Evolutionary conservation across 495 filamentous ascomycete genomes (phyloP).

Genomic region (Neurospora sp.): DNA sequence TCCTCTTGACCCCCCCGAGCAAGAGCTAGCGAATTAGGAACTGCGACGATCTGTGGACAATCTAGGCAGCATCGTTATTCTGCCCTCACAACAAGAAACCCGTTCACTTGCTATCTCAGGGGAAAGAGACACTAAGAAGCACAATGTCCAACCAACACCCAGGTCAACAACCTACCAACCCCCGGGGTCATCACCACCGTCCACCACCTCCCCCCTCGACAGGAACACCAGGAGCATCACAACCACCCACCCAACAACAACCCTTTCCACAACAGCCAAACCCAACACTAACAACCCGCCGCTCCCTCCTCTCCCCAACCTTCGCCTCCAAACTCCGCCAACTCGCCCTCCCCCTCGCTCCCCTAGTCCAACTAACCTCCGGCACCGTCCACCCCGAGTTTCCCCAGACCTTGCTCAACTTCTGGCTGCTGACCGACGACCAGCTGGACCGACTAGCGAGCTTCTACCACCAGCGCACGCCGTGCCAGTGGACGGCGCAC

Average conservation of each 20-base stretch:
- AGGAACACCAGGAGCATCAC: neutral
- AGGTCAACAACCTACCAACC: neutral
- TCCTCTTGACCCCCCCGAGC: neutral
- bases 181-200: neutral
- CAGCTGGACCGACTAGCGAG: constrained; percentile 63
- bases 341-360: constrained; percentile 42
- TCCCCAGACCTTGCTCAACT: constrained; percentile 55
- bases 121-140: neutral
- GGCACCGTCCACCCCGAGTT: constrained; percentile 55
- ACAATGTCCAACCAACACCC: neutral
- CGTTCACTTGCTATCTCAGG: too few relatives aligned
- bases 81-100: neutral
- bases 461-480: constrained; percentile 66
- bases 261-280: neutral
- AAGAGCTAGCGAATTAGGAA: neutral
- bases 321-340: constrained; percentile 33
- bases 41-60: neutral
- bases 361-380: constrained; percentile 47
- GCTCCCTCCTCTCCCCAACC: constrained; percentile 22
- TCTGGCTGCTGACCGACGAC: constrained; percentile 61
- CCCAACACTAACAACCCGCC: constrained; percentile 17
- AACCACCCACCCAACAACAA: neutral
- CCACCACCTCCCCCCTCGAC: neutral
- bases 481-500: constrained; percentile 36
- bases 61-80: neutral